A percentile compares a stretch with the other conserved stretches of the same genome.
These are phyloP conservation scores for Acacia melanoxylon DNA, from an alignment of 306 rosid species.

Conservation along the genomic window DNA sequence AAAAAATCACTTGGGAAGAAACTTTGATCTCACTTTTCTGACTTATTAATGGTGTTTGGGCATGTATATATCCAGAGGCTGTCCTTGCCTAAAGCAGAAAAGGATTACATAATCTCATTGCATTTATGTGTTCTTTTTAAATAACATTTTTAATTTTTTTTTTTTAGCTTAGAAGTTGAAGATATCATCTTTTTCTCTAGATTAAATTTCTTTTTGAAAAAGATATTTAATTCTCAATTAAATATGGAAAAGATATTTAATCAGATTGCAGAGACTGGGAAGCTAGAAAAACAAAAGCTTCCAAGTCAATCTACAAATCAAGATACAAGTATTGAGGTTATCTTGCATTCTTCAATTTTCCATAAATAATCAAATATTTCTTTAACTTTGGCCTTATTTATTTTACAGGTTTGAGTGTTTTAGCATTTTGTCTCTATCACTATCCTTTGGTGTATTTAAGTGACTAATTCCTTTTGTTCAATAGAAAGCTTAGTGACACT, in stretches of 20 bases:
- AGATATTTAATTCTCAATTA: background rate
- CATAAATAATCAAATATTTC: too few species aligned
- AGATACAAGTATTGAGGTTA: too few species aligned
- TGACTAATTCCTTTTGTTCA: too few species aligned
- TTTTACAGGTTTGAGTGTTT: too few species aligned
- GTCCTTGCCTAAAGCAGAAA: background rate
- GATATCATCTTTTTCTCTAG: background rate
- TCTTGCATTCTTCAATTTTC: background rate
- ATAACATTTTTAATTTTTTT: background rate
- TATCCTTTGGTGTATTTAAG: too few species aligned
- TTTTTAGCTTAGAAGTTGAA: background rate
- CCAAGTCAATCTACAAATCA: too few species aligned
- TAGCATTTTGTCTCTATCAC: too few species aligned
- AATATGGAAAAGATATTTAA: too few species aligned
- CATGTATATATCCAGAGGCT: background rate
- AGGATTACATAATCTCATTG: background rate
- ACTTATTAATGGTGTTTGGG: background rate
- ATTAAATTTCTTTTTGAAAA: background rate
- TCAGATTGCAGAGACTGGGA: too few species aligned
- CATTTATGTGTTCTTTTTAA: background rate
- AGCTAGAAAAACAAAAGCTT: too few species aligned
- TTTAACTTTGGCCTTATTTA: too few species aligned
- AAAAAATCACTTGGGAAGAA: background rate
- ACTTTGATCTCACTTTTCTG: background rate
- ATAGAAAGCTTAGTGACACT: too few species aligned